Evolutionary conservation across 306 rosid genomes (phyloP).

Genomic region (Argentina anserina): DNA sequence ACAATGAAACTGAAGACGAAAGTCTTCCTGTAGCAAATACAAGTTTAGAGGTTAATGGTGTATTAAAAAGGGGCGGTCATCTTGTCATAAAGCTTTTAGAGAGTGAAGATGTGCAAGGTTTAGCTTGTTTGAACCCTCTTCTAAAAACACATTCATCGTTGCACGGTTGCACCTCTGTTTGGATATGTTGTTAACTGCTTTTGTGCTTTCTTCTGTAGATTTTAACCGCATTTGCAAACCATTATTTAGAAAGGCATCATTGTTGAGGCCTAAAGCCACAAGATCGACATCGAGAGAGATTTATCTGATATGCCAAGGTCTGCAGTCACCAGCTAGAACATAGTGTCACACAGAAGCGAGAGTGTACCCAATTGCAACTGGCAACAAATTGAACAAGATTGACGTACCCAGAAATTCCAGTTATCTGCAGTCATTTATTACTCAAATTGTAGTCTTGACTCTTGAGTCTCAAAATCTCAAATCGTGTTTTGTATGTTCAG

Average conservation of each 20-base stretch:
- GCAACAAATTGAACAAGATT: not conserved
- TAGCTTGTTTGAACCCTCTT: not conserved
- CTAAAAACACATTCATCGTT: not conserved
- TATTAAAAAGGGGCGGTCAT: conserved; percentile 65
- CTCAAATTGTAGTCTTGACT: too few species aligned
- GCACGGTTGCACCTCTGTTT: conserved; percentile 15
- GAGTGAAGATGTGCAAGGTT: conserved; percentile 84
- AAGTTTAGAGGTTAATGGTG: conserved; percentile 36
- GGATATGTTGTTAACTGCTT: not conserved
- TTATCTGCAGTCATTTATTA: not conserved
- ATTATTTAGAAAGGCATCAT: conserved; percentile 62
- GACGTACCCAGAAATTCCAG: not conserved
- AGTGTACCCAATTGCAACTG: not conserved
- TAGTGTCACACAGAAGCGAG: not conserved
- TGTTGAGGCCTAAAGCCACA: conserved; percentile 96
- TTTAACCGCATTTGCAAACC: conserved; percentile 67
- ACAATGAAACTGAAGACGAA: conserved; percentile 25
- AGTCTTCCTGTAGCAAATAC: conserved; percentile 17
- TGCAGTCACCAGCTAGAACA: conserved; percentile 35
- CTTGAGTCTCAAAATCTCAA: too few species aligned
- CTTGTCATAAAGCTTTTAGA: conserved; percentile 82
- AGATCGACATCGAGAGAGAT: conserved; percentile 89
- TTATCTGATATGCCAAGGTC: conserved; percentile 80
- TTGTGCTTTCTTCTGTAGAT: conserved; percentile 41
- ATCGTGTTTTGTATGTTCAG: not conserved